Evolutionary conservation across 2,329 filamentous ascomycete species (phyloP).

Genomic region (Fusarium camptoceras): DNA sequence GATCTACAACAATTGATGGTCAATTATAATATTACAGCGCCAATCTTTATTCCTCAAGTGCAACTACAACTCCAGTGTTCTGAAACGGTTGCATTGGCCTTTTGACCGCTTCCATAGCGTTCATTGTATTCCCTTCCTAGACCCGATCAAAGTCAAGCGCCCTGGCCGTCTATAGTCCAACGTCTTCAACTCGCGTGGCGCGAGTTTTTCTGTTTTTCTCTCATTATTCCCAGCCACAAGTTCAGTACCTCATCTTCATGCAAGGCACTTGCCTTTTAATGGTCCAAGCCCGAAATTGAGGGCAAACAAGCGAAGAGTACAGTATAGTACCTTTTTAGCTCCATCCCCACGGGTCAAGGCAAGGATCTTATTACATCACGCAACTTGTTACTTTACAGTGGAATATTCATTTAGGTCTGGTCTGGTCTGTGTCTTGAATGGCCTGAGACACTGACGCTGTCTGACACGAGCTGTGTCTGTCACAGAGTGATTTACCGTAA

Average conservation of each 20-base stretch:
- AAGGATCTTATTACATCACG: conserved; percentile 22
- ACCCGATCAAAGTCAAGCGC: conserved; percentile 1
- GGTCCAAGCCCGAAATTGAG: conserved; percentile 38
- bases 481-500: conserved; percentile 10
- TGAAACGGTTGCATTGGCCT: not conserved
- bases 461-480: conserved; percentile 16
- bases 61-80: conserved; percentile 1
- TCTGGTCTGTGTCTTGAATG: not conserved
- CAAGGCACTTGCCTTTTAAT: conserved; percentile 8
- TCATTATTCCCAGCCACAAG: conserved; percentile 10
- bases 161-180: not conserved
- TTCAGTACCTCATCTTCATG: conserved; percentile 17
- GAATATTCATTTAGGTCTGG: not conserved
- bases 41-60: conserved; percentile 12
- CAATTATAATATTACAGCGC: not conserved
- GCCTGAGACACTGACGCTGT: conserved; percentile 25
- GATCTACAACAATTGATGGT: not conserved
- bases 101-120: conserved; percentile 6
- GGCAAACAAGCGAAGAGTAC: not conserved
- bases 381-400: conserved; percentile 4
- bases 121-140: not conserved
- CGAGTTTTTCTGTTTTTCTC: not conserved
- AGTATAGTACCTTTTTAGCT: conserved; percentile 12
- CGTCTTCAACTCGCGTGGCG: not conserved
- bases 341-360: not conserved